These are phyloP conservation scores for Incumbomyces lentus DNA, from an alignment of 2,329 filamentous ascomycete genomes.

Conservation along the genomic window DNA sequence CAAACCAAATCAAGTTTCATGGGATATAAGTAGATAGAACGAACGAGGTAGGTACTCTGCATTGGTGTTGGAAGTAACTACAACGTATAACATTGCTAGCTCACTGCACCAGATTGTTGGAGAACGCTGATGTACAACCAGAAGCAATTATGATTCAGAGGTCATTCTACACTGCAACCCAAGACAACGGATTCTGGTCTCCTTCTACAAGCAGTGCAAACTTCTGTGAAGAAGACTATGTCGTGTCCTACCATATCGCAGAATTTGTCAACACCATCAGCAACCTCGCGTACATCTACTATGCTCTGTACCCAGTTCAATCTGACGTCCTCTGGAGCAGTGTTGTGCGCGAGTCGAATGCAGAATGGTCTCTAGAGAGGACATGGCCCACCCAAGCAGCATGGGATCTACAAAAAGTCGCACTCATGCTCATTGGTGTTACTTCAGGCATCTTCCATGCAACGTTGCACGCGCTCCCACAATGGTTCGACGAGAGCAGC, in stretches of 20 bases:
- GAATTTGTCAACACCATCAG: conserved; percentile 72
- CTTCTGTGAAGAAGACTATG: conserved; percentile 73
- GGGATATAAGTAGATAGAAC: too few relatives aligned
- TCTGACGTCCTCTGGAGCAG: too few relatives aligned
- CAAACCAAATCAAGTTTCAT: too few relatives aligned
- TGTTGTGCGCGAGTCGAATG: too few relatives aligned
- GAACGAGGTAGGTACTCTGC: too few relatives aligned
- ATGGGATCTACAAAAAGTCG: conserved; percentile 11
- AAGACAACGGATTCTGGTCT: conserved; percentile 48
- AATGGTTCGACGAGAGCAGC: conserved; percentile 5
- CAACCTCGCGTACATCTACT: conserved; percentile 68
- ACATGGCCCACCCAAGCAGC: neutral
- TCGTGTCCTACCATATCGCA: conserved; percentile 63
- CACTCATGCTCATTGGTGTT: conserved; percentile 15
- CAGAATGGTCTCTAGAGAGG: neutral
- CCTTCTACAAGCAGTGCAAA: conserved; percentile 62
- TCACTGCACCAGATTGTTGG: too few relatives aligned
- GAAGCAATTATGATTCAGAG: too few relatives aligned
- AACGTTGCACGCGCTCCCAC: conserved; percentile 12
- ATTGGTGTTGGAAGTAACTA: too few relatives aligned
- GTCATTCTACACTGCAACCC: too few relatives aligned
- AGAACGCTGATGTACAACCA: too few relatives aligned
- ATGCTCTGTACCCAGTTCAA: conserved; percentile 10
- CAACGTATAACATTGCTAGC: too few relatives aligned
- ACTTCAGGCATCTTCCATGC: conserved; percentile 14